A percentile compares a stretch with the other conserved stretches of the same genome.
Evolutionary conservation across 768 basidiomycete species (phyloP).

Genomic region (Mycena metata): DNA sequence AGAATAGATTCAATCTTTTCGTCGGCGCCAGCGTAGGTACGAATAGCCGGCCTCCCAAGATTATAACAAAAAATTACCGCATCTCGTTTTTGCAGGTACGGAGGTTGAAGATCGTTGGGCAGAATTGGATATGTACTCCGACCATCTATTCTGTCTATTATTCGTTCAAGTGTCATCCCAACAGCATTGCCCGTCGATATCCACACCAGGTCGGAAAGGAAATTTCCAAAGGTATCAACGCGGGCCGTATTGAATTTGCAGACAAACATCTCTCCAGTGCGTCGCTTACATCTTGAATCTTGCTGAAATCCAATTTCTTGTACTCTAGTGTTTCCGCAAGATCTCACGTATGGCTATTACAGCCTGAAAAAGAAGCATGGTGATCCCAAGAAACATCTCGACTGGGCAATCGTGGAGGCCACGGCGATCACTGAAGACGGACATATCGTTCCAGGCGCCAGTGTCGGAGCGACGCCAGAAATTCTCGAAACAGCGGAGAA

Average conservation of each 20-base stretch:
- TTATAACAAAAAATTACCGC: too few relatives aligned
- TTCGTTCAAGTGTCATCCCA: background rate
- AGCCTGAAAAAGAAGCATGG: conserved; percentile 58
- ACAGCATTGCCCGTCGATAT: conserved; percentile 58
- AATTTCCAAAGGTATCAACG: conserved; percentile 62
- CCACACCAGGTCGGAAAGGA: conserved; percentile 67
- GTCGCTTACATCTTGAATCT: conserved; percentile 27
- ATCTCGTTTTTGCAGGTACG: conserved; percentile 53
- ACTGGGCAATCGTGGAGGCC: conserved; percentile 66
- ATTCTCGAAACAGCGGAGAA: conserved; percentile 63
- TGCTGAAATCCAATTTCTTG: background rate
- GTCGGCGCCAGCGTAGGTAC: conserved; percentile 51
- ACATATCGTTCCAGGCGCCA: conserved; percentile 61
- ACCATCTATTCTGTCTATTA: background rate
- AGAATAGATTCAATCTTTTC: conserved; percentile 63
- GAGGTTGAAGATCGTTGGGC: conserved; percentile 66
- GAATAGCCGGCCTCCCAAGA: too few relatives aligned
- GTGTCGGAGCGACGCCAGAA: conserved; percentile 63
- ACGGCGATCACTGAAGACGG: conserved; percentile 65
- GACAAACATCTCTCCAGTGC: conserved; percentile 65
- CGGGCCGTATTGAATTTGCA: conserved; percentile 60
- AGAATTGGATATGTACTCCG: conserved; percentile 58
- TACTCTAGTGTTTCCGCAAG: conserved; percentile 61
- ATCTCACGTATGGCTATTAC: conserved; percentile 63
- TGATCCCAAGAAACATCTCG: conserved; percentile 57